These are phyloP conservation scores for Lanmaoa pseudosensibilis DNA, from an alignment of 768 basidiomycete genomes.

Conservation along the genomic window DNA sequence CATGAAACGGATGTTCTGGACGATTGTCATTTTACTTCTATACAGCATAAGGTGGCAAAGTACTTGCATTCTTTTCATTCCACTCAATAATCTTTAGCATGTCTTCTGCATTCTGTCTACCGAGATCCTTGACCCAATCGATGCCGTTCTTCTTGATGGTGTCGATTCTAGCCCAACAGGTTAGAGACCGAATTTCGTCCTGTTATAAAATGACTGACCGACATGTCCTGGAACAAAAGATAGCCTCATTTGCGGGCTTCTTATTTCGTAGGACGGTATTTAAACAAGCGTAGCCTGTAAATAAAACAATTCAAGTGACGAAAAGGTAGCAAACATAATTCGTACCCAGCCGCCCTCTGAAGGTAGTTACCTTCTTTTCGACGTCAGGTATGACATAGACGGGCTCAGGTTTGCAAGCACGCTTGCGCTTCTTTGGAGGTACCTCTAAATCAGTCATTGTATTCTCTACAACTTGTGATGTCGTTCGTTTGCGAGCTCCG, in stretches of 20 bases:
- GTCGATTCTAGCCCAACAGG: constrained; percentile 50
- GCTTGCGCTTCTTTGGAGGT: constrained; percentile 30
- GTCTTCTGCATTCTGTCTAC: constrained; percentile 72
- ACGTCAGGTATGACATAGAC: constrained; percentile 74
- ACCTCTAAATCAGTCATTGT: constrained; percentile 1
- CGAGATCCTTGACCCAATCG: constrained; percentile 81
- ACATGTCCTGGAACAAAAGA: constrained; percentile 78
- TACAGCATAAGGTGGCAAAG: background rate
- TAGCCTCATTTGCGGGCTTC: constrained; percentile 59
- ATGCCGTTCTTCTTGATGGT: constrained; percentile 79
- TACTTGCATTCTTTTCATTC: constrained; percentile 79
- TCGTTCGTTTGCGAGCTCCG: constrained; percentile 4
- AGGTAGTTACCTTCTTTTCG: constrained; percentile 62
- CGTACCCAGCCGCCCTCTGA: constrained; percentile 62
- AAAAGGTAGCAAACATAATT: background rate
- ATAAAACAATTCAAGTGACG: constrained; percentile 1
- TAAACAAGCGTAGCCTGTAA: constrained; percentile 72
- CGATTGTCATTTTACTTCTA: background rate
- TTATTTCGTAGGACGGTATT: constrained; percentile 77
- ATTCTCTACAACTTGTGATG: constrained; percentile 15
- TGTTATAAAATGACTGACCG: constrained; percentile 37
- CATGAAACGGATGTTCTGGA: constrained; percentile 77
- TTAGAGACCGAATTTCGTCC: background rate
- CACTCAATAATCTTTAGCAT: constrained; percentile 76
- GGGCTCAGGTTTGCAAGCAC: constrained; percentile 43